A percentile compares a stretch with the other conserved stretches of the same genome.
phyloP scores from a whole-genome alignment of 1,284 basidiomycete species.

The Trichosporon sp. region DNA sequence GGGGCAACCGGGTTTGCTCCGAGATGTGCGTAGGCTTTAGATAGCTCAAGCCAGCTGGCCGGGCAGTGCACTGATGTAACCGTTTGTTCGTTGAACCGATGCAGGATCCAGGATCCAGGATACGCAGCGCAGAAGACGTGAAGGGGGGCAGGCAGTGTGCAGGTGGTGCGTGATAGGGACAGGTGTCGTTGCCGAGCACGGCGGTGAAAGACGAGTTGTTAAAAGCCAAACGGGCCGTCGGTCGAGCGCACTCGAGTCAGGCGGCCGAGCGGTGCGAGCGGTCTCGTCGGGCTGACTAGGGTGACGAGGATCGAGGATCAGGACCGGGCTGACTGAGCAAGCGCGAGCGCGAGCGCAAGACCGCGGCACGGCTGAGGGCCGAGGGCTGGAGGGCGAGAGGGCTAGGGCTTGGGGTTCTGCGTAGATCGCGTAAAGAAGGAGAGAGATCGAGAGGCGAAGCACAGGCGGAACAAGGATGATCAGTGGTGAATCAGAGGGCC shows the following conservation, averaged over 20 bases:
- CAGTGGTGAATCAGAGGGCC: not conserved
- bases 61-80: slow-evolving; percentile 1
- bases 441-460: not conserved
- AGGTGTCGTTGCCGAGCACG: not conserved
- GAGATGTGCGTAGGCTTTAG: not conserved
- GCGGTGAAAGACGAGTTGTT: not conserved
- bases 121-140: not conserved
- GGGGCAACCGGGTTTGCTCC: not conserved
- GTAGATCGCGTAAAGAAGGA: not conserved
- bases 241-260: not conserved
- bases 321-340: not conserved
- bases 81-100: not conserved
- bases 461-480: slow-evolving; percentile 1
- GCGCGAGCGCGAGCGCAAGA: too few relatives aligned
- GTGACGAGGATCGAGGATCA: not conserved
- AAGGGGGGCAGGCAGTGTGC: not conserved
- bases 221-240: not conserved
- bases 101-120: not conserved
- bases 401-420: not conserved
- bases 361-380: not conserved
- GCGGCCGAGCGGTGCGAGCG: not conserved
- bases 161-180: not conserved
- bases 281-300: not conserved
- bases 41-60: not conserved
- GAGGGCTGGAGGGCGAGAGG: not conserved